Base-by-base conservation (phyloP, 768 basidiomycete species). In the Dendrothele bispora region DNA sequence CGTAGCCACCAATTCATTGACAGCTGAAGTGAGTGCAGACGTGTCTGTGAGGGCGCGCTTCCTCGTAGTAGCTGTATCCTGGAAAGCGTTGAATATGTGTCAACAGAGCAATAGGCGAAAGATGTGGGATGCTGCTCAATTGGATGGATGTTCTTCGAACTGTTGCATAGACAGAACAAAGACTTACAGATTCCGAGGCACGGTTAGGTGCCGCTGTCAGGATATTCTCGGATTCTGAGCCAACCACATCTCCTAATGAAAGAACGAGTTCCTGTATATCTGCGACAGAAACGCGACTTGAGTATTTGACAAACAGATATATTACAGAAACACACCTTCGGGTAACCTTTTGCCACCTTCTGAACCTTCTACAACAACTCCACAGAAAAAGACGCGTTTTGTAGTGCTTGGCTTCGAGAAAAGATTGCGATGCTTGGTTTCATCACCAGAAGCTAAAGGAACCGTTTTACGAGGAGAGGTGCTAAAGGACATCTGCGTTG, bases 1-100 rank as follows among this genome's bases (percentile, higher is more conserved):
- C 11, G 93, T 98, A 28, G 82, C 77, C 14, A 97, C 80, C 15
- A 98, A 79, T 66, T 98, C 95, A 53, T 86, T 85, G 54, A 95
- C 77, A 48, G 90, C 79, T 39, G 90, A 85, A 25, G 75, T 67
- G 38, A 95, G 74, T 12, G 84, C 80, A 48, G 83, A 77, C 28
- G 80, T 64, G 59, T 88, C 78, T 15, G 88, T 80, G 39, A 80
- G 68, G 10, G 83, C 78, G 39, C 83, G 82, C 62, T 82, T 78
- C 48, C 79, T 70, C 46, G 75, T 79, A 22, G 63, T 60, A 48
- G 63, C 61, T 39, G 61, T 62, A 47, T 74, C 69, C 75, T 77
- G 50, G 17, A 35, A 27, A 40, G 42, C 12, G 36, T 30, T n/a
- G 15, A 7, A 37, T 37, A n/a, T n/a, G n/a, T n/a, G n/a, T n/a